Base-by-base conservation (phyloP, 2,329 filamentous ascomycete species). In the Grosmannia serpens region DNA sequence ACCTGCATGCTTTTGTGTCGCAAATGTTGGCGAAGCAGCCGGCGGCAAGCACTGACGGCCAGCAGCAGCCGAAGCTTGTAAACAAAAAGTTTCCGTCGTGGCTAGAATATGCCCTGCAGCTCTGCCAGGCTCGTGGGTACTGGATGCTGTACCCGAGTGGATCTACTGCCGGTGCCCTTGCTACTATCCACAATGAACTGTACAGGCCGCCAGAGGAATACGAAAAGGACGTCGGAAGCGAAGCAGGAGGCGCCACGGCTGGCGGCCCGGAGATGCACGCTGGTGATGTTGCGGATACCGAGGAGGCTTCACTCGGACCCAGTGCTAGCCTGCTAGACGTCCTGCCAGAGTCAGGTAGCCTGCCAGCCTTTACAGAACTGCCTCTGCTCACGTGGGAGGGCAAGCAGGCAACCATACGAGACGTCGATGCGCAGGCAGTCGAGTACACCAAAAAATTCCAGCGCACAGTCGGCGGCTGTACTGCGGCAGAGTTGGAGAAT, bases 1-100 rank as follows among this genome's bases (percentile, higher is more conserved):
- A 95, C 64, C 79, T 96, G 11, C 91, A 96, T 68, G 81, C 84
- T 13, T 94, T 95, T 65, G 79, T 95, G 2, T 82, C 87, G 13
- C 78, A 81, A 53, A 76, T 85, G 8, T 73, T 91, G 20, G 73
- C 77, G 35, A 68, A 68, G 22, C 54, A 60, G 27, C 57, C 71
- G 9, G 64, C 69, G 1, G 2, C 72, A 64, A 10, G 7, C 31
- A 51, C 35, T 17, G 15, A 27, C 24, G 22, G 29, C 27, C 47
- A 26, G 80, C 22, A 70, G 24, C 29, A n/a, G 20, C 66, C 75
- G 27, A 89, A 88, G 67, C 63, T 78, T 13, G 77, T 91, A n/a
- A 83, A 84, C 54, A 84, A 84, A 62, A 80, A 76, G 13, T 83
- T 85, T 56, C 89, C 90, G 0, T 79, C 87, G 0, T 94, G 89